Conservation (phyloP, 345 rosid genomes). For the Lepidium aucheri region DNA sequence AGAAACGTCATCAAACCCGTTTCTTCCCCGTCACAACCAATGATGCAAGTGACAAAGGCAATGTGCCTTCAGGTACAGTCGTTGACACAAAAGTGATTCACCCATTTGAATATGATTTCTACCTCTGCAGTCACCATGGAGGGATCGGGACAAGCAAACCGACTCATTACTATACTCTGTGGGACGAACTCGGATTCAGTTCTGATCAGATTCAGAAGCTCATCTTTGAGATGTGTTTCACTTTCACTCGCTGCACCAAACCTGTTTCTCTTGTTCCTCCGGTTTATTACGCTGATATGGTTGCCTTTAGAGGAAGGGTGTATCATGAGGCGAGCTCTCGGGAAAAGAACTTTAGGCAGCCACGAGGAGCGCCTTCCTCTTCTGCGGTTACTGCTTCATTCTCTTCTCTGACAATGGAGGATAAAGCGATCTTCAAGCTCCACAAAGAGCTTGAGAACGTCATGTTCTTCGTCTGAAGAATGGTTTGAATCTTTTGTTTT, state of each 20-base stretch:
- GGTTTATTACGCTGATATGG: conserved; percentile 77
- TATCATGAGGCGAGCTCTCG: conserved; percentile 54
- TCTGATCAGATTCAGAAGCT: conserved; percentile 67
- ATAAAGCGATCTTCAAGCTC: conserved; percentile 43
- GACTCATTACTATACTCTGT: conserved; percentile 62
- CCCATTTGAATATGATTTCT: conserved; percentile 72
- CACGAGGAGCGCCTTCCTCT: conserved; percentile 32
- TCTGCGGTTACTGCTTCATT: conserved; percentile 33
- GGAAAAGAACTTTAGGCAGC: neutral
- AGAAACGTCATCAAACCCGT: conserved; percentile 78
- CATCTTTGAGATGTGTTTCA: conserved; percentile 73
- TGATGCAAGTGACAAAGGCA: conserved; percentile 43
- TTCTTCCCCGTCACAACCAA: conserved; percentile 35
- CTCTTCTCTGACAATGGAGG: conserved; percentile 33
- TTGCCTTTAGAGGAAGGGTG: conserved; percentile 63
- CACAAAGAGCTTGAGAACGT: conserved; percentile 51
- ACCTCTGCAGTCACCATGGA: conserved; percentile 73
- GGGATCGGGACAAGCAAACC: conserved; percentile 86
- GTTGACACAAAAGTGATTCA: conserved; percentile 66
- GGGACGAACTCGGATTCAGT: conserved; percentile 61
- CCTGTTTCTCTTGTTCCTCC: conserved; percentile 83
- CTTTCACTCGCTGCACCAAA: conserved; percentile 81
- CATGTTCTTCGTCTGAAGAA: conserved; percentile 64
- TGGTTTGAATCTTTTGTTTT: conserved; percentile 31
- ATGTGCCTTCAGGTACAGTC: conserved; percentile 71